These are phyloP conservation scores for Sporothrix curviconia DNA, from an alignment of 2,329 filamentous ascomycete species.

Conservation along the genomic window DNA sequence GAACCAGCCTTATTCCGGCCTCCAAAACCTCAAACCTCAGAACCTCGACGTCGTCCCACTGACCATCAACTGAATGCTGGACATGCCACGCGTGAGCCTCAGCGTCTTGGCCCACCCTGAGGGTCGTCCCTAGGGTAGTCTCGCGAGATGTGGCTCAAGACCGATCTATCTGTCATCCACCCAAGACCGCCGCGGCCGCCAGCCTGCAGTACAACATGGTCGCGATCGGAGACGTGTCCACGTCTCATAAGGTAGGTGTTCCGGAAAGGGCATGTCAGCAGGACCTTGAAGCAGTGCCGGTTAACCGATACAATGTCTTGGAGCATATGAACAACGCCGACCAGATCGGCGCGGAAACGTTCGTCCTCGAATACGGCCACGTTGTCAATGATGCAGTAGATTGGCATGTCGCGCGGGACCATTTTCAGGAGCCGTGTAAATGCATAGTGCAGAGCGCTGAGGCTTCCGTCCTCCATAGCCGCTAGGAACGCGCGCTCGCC, in stretches of 20 bases:
- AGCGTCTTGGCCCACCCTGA: no score
- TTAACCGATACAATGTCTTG: neutral
- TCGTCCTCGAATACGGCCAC: slow-evolving; percentile 3
- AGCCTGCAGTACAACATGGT: neutral
- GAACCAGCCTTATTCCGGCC: no score
- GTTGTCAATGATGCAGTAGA: slow-evolving; percentile 6
- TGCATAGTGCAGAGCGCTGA: neutral
- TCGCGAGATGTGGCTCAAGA: neutral
- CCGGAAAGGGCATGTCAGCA: slow-evolving; percentile 2
- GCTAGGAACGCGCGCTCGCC: neutral
- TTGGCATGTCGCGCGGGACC: neutral
- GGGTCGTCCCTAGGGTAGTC: no score
- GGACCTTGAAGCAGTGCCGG: neutral
- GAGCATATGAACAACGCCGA: neutral
- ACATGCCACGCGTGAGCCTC: no score
- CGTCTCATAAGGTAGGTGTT: neutral
- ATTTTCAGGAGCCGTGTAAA: neutral
- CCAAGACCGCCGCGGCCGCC: neutral
- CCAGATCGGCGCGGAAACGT: neutral
- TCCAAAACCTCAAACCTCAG: no score
- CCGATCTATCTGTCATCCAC: neutral
- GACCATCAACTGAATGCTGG: no score
- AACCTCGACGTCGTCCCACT: no score
- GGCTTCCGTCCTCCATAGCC: neutral
- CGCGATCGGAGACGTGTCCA: neutral